Evolutionary conservation across 306 rosid species (phyloP), one percentile per base, ranked within the genome.

Genomic region (Rosa multiflora): DNA sequence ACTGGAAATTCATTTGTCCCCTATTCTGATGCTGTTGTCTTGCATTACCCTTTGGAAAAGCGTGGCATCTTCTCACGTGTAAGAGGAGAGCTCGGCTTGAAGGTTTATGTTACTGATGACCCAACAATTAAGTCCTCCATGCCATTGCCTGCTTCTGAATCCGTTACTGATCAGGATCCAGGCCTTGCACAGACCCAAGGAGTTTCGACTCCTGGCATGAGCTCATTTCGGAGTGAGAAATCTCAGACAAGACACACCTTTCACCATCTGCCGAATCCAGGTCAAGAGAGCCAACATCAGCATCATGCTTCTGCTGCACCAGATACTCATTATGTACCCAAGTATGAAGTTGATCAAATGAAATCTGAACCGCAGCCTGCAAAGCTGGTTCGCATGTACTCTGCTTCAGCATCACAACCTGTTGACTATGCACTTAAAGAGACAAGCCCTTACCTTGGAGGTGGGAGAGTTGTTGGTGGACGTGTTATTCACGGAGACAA

Each of bases 361-460:
- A 85, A 87, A 78, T 44, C 89, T 14, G 90, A 82, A 61, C 77
- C 81, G 66, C 91, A 49, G 58, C 92, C 90, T 37, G 44, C 81
- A 67, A 91, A 84, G 83, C 78, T 93, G 46, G 93, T 90, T 20
- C 94, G 80, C 4, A 83, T 89, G 88, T 82, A 88, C 68, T 88
- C 95, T 14, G 89, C 82, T 5, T 51, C 89, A 52, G 86, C 95
- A 1, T 74, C 84, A 5, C 98, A 93, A 66, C 95, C 95, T 3
- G 92, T 86, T 37, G 98, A 94, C 68, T 94, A 76, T 75, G 90
- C 96, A 6, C 88, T 94, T 2, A 94, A 92, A 79, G 97, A 92
- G 91, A 94, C 98, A 14, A 94, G 97, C 73, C 98, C 98, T 15
- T 91, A 82, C 74, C 97, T 94, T 2, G 98, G 98, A 1, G 97